Evolutionary conservation across 345 rosid species (phyloP).

Genomic region (Aegle marmelos): DNA sequence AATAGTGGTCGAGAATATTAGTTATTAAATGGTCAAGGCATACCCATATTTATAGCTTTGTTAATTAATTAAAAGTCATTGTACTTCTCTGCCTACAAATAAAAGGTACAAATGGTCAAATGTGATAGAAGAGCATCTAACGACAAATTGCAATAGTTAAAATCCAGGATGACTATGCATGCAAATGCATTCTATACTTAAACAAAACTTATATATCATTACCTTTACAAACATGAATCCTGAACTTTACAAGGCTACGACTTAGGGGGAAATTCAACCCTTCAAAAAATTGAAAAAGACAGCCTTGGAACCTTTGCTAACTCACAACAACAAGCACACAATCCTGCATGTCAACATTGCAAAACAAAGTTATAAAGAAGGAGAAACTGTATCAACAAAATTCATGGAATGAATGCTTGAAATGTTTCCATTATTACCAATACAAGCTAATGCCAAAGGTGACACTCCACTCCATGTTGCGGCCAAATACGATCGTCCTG

Average conservation of each 20-base stretch:
- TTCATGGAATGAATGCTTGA: background rate
- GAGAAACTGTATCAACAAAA: background rate
- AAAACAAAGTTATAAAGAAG: no score
- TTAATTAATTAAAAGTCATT: no score
- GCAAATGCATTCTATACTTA: no score
- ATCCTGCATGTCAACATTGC: background rate
- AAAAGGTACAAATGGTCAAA: no score
- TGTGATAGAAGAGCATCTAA: no score
- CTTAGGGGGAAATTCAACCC: background rate
- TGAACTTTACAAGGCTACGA: background rate
- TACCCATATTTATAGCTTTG: no score
- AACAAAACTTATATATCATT: background rate
- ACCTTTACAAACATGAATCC: background rate
- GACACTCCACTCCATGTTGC: background rate
- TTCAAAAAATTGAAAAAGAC: background rate
- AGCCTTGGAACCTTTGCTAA: background rate
- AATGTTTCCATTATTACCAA: background rate
- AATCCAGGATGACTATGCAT: no score
- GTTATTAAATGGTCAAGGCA: no score
- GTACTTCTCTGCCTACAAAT: no score
- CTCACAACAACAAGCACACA: background rate
- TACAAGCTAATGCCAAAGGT: background rate
- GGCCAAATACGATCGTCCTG: background rate
- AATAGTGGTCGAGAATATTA: no score
- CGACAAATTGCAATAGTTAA: no score